Conservation (phyloP, 2,329 filamentous ascomycete species). For the Dactylellina haptotyla region DNA sequence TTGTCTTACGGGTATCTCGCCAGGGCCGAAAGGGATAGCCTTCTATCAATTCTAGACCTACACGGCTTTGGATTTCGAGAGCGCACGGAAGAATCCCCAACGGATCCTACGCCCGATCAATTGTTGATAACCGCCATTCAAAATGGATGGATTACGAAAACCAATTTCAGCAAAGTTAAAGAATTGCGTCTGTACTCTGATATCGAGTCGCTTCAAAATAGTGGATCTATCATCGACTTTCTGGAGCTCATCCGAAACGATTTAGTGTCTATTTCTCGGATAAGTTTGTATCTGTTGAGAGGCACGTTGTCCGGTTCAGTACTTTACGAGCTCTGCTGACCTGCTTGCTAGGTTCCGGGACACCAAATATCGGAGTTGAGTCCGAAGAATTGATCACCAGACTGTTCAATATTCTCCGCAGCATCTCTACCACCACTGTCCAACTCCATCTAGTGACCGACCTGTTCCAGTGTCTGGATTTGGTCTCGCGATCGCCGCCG, state of each 20-base stretch:
- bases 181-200: slow-evolving; percentile 37
- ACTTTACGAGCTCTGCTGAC: neutral
- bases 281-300: slow-evolving; percentile 31
- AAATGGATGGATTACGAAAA: slow-evolving; percentile 19
- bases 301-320: neutral
- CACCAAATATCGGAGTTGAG: slow-evolving; percentile 9
- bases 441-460: slow-evolving; percentile 43
- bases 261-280: slow-evolving; percentile 7
- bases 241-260: slow-evolving; percentile 15
- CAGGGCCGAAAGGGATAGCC: slow-evolving; percentile 2
- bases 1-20: slow-evolving; percentile 35
- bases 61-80: slow-evolving; percentile 33
- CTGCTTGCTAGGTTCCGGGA: slow-evolving; percentile 12
- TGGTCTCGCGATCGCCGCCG: slow-evolving; percentile 15
- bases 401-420: slow-evolving; percentile 32
- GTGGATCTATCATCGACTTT: slow-evolving; percentile 20
- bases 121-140: slow-evolving; percentile 15
- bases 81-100: neutral
- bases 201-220: slow-evolving; percentile 22
- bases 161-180: slow-evolving; percentile 21
- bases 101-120: neutral
- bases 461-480: slow-evolving; percentile 29
- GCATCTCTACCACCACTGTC: neutral
- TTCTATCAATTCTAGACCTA: slow-evolving; percentile 16
- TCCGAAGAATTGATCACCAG: slow-evolving; percentile 15